Percentiles rank a stretch among this genome's conserved stretches.
These are phyloP conservation scores for Ogataea hybrid DNA, from an alignment of 1,139 yeast genomes.

Conservation along the genomic window DNA sequence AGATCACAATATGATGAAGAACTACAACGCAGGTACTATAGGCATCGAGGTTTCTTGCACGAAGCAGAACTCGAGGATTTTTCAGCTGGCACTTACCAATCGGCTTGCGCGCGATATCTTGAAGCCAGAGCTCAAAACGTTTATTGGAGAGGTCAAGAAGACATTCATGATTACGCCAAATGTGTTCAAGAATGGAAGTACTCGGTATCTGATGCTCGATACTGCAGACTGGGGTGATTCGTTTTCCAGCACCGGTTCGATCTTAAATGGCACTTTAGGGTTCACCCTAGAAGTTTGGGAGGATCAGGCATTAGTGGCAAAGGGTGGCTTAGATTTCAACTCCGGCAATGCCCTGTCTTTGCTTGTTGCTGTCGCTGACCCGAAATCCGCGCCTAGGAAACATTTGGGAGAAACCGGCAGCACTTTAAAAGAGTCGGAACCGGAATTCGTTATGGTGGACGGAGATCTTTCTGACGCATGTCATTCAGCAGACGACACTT, in stretches of 20 bases:
- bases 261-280: background rate
- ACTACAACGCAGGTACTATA: conserved; percentile 1
- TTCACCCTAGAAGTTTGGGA: background rate
- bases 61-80: conserved; percentile 1
- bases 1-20: conserved; percentile 11
- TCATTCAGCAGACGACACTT: conserved; percentile 3
- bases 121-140: conserved; percentile 8
- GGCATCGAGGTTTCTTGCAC: conserved; percentile 2
- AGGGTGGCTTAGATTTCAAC: background rate
- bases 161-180: conserved; percentile 12
- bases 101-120: conserved; percentile 5
- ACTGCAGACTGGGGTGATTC: conserved; percentile 6
- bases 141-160: conserved; percentile 1
- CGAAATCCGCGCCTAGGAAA: background rate
- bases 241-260: background rate
- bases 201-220: conserved; percentile 6
- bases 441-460: conserved; percentile 3
- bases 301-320: background rate
- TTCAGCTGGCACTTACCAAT: conserved; percentile 8
- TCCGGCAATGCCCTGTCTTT: background rate
- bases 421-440: background rate
- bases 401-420: background rate
- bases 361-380: background rate
- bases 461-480: background rate
- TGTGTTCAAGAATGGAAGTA: conserved; percentile 9